These are phyloP conservation scores for Calocybe gangraenosa DNA, from an alignment of 768 basidiomycete genomes.

Conservation along the genomic window DNA sequence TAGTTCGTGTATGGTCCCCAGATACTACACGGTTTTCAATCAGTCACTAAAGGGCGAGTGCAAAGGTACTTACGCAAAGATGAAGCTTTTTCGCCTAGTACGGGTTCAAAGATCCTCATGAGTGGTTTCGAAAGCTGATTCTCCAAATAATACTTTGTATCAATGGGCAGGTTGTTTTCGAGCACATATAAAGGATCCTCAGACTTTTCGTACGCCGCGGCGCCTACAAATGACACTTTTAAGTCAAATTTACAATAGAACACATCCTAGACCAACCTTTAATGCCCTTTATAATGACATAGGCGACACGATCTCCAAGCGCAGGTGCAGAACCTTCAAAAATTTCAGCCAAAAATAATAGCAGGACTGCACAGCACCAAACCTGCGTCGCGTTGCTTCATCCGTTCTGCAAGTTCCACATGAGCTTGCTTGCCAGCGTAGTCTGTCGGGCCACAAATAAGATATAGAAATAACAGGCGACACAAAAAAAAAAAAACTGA, in stretches of 20 bases:
- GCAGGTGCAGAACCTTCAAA: constrained; percentile 85
- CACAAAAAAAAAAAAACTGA: constrained; percentile 23
- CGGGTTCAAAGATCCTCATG: constrained; percentile 97
- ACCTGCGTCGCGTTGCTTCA: constrained; percentile 95
- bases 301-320: constrained; percentile 97
- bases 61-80: constrained; percentile 54
- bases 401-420: constrained; percentile 90
- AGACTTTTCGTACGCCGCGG: constrained; percentile 97
- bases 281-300: constrained; percentile 95
- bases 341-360: neutral
- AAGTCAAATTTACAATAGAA: neutral
- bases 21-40: constrained; percentile 55
- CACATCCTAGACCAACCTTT: constrained; percentile 54
- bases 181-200: constrained; percentile 97
- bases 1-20: constrained; percentile 93
- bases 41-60: constrained; percentile 6
- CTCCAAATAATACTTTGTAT: constrained; percentile 97
- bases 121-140: constrained; percentile 97
- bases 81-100: constrained; percentile 87
- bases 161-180: constrained; percentile 97
- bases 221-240: constrained; percentile 44
- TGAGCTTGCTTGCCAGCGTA: constrained; percentile 96
- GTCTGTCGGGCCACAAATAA: constrained; percentile 40
- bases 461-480: neutral
- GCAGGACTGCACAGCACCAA: constrained; percentile 11